phyloP scores from a whole-genome alignment of 2,329 filamentous ascomycete genomes.

The Trichophyton verrucosum region DNA sequence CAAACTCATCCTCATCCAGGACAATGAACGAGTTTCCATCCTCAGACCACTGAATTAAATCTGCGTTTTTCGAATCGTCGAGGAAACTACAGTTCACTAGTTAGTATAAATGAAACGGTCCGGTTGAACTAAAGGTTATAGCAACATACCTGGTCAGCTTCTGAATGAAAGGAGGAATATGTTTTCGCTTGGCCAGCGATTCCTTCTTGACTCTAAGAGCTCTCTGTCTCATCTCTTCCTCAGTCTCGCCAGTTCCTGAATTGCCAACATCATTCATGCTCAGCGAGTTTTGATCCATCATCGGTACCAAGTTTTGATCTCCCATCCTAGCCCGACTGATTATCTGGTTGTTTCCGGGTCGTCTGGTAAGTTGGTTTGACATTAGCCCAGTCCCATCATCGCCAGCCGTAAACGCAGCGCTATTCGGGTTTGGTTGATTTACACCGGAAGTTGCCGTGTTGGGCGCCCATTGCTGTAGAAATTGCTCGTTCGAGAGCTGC shows the following conservation, averaged over 20 bases:
- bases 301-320: conserved; percentile 22
- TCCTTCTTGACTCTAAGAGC: conserved; percentile 76
- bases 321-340: conserved; percentile 28
- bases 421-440: conserved; percentile 17
- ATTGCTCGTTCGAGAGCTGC: conserved; percentile 40
- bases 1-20: conserved; percentile 84
- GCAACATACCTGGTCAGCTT: conserved; percentile 79
- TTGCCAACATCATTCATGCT: conserved; percentile 26
- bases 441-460: conserved; percentile 24
- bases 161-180: conserved; percentile 94
- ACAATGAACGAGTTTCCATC: conserved; percentile 95
- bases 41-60: conserved; percentile 93
- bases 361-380: conserved; percentile 33
- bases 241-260: conserved; percentile 44
- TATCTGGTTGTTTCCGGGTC: conserved; percentile 28
- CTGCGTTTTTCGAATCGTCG: conserved; percentile 82
- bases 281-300: conserved; percentile 20
- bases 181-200: conserved; percentile 77
- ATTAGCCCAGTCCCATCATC: conserved; percentile 35
- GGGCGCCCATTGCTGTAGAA: conserved; percentile 42
- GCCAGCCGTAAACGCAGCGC: conserved; percentile 30
- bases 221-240: conserved; percentile 67
- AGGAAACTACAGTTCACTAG: conserved; percentile 55
- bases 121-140: neutral
- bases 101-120: neutral